Base-by-base conservation (phyloP, 2,329 filamentous ascomycete species). In the Nothopassalora personata region DNA sequence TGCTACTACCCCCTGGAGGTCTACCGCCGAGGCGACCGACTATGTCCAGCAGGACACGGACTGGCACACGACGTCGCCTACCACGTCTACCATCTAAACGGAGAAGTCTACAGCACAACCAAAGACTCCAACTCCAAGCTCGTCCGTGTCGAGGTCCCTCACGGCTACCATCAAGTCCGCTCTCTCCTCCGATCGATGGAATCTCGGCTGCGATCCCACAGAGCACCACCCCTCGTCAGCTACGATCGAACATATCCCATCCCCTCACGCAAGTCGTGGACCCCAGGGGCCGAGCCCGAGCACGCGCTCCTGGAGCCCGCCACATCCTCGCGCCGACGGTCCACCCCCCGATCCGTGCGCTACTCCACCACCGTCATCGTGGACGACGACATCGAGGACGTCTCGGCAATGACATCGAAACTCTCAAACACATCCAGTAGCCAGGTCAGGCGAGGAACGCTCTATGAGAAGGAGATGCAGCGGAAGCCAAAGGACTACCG, bases 1-100 rank as follows among this genome's bases (percentile, higher is more conserved):
- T 81, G 79, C 74, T 68, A 71, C 64, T 70, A 77, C 64, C 76
- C 78, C 1, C 76, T 76, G 61, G 70, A 75, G 34, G 75, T 76
- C 58, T 72, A 75, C 71, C 71, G 69, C 43, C 61, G 67, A 58
- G 73, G 72, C 63, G 67, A 71, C 19, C 72, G 73, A 59, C 74
- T 80, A 18, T 80, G 78, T 64, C 71, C 75, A 18, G 64, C 66
- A 23, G 78, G 78, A 52, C 75, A 77, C 62, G 64, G 68, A 39
- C 70, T 80, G n/a, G 77, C 77, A 28, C 73, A 76, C 52, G 74
- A 77, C 34, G 75, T 80, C 33, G 74, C 76, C 28, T 70, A 68
- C 50, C 76, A 75, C 69, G 72, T 80, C 67, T 78, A 77, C 73
- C 73, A 74, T 63, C 56, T 61, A 2, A 64, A 73, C 46, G 67